Percentiles rank a stretch among this genome's conserved stretches.
Evolutionary conservation across 2,329 filamentous ascomycete genomes (phyloP).

Genomic region (Sclerotinia glacialis): DNA sequence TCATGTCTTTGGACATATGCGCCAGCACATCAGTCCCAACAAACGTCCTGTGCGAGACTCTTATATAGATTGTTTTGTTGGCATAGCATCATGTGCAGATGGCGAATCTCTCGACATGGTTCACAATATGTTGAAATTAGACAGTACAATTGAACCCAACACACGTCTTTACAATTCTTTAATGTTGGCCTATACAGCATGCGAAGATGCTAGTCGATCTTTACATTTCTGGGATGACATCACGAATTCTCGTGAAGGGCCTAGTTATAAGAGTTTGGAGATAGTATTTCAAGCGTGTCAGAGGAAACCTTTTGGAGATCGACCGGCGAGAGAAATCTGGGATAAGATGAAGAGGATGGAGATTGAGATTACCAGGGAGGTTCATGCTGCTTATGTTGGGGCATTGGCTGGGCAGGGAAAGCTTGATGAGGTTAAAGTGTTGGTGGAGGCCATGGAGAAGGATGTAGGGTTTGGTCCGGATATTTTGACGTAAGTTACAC

Average conservation of each 20-base stretch:
- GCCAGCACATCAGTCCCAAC: slow-evolving; percentile 62
- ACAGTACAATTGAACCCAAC: slow-evolving; percentile 71
- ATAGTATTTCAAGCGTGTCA: slow-evolving; percentile 81
- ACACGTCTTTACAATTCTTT: slow-evolving; percentile 79
- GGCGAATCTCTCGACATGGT: slow-evolving; percentile 67
- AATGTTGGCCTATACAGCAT: slow-evolving; percentile 79
- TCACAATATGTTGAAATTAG: slow-evolving; percentile 93
- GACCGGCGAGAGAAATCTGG: slow-evolving; percentile 67
- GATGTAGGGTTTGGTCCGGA: slow-evolving; percentile 67
- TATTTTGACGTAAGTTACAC: slow-evolving; percentile 62
- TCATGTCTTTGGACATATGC: slow-evolving; percentile 90
- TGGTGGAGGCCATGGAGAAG: slow-evolving; percentile 65
- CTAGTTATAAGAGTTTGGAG: slow-evolving; percentile 74
- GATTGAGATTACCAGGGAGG: slow-evolving; percentile 67
- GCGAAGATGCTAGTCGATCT: slow-evolving; percentile 62
- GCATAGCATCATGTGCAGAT: slow-evolving; percentile 62
- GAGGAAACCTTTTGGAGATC: slow-evolving; percentile 54
- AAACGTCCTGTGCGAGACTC: slow-evolving; percentile 68
- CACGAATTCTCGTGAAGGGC: slow-evolving; percentile 78
- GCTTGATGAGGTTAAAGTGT: slow-evolving; percentile 62
- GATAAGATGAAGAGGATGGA: slow-evolving; percentile 69
- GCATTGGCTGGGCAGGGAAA: slow-evolving; percentile 72
- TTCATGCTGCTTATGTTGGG: slow-evolving; percentile 75
- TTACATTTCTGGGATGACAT: slow-evolving; percentile 84
- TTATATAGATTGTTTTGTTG: slow-evolving; percentile 76